Base-by-base conservation (phyloP, 805 yeast genomes). In the Candida ortonii region DNA sequence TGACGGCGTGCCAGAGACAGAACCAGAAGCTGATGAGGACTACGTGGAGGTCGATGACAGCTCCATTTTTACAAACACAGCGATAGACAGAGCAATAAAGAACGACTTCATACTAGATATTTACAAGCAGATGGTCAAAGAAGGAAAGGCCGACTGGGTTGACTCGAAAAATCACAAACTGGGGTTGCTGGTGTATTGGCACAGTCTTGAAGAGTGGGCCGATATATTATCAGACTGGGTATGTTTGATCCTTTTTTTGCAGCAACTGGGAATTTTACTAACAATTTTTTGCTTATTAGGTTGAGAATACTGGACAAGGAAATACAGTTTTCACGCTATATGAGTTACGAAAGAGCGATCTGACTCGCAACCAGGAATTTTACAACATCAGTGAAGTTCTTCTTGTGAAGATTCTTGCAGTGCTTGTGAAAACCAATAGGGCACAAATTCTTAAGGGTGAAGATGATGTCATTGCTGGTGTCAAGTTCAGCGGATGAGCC, bases 291-390 rank as follows among this genome's bases (percentile, higher is more conserved):
- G n/a, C n/a, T n/a, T n/a, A n/a, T n/a, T 29, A 41, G 49, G 40
- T 77, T n/a, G 89, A 84, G 34, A 63, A 67, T 14, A 75, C 90
- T 0, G 96, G 96, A 0, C 95, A 87, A 52, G 64, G 71, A 34
- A 84, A 85, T 5, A 67, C 81, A 1, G 81, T 90, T 2, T 61
- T 90, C 33, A 90, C 97, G 0, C 58, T 88, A 11, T 88, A 84
- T 57, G 97, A 90, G 59, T 56, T 90, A 22, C 66, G 80, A 0
- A 73, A 76, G 38, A 81, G 84, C 34, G 90, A 83, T 28, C 58
- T 73, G 34, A 72, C 76, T 1, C 38, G 55, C 2, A 65, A 69
- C 5, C 76, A 78, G 49, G 81, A 73, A 27, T 79, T 89, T 47
- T 68, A 69, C 35, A 76, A 76, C 10, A 70, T 88, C 46, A 87